Percentiles rank a stretch among this genome's conserved stretches.
These are phyloP conservation scores for Candida sithepensis DNA, from an alignment of 805 yeast species.

Conservation along the genomic window DNA sequence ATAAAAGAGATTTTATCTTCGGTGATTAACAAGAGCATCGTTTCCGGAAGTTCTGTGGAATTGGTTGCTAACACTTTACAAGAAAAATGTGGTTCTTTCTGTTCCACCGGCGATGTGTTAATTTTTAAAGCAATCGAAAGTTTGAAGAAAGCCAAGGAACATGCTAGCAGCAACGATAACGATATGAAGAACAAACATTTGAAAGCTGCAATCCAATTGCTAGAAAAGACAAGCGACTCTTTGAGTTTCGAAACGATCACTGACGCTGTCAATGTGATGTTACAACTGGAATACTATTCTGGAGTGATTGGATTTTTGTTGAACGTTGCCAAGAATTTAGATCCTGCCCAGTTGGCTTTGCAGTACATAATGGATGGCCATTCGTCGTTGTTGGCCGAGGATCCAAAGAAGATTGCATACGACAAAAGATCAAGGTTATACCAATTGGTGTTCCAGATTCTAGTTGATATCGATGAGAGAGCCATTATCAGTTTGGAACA, in stretches of 20 bases:
- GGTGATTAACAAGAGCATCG: conserved; percentile 81
- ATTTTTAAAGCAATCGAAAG: conserved; percentile 93
- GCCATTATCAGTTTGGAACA: conserved; percentile 43
- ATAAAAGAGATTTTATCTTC: conserved; percentile 86
- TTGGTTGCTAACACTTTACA: conserved; percentile 82
- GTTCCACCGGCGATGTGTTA: conserved; percentile 89
- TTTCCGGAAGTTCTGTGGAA: conserved; percentile 92
- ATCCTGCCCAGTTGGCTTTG: conserved; percentile 54
- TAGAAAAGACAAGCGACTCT: conserved; percentile 76
- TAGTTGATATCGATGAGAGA: conserved; percentile 66
- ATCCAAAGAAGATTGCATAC: conserved; percentile 47
- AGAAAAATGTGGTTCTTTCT: conserved; percentile 91
- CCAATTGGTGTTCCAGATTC: conserved; percentile 68
- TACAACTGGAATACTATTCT: conserved; percentile 70
- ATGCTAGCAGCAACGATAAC: conserved; percentile 64
- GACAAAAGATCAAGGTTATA: conserved; percentile 59
- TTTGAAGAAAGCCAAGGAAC: conserved; percentile 78
- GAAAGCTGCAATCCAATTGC: conserved; percentile 67
- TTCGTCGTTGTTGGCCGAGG: conserved; percentile 33
- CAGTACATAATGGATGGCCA: conserved; percentile 46
- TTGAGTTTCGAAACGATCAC: conserved; percentile 75
- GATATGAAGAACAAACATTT: conserved; percentile 66
- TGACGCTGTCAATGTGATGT: conserved; percentile 76
- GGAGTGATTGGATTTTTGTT: conserved; percentile 84
- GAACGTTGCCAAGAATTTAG: conserved; percentile 68